phyloP scores from a whole-genome alignment of 306 rosid genomes.

The Prinsepia uniflora region DNA sequence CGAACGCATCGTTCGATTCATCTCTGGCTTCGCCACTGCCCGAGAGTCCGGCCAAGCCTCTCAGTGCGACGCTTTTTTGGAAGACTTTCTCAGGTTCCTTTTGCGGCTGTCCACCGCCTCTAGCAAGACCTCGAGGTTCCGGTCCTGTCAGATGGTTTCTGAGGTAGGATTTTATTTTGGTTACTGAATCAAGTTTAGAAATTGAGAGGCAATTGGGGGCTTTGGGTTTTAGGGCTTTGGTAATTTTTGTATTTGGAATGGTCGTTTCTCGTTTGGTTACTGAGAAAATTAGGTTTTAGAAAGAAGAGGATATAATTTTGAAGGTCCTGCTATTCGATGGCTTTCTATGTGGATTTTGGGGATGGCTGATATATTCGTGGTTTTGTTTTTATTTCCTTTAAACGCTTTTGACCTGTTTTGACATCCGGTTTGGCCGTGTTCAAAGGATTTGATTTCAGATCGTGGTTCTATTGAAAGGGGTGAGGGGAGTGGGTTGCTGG shows the following conservation, averaged over 20 bases:
- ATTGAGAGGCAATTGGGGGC: conserved; percentile 5
- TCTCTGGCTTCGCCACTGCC: conserved; percentile 54
- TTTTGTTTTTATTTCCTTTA: neutral
- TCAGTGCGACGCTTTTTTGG: conserved; percentile 51
- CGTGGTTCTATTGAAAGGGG: neutral
- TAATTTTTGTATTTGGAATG: neutral
- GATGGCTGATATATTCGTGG: neutral
- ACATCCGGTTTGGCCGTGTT: too few species aligned
- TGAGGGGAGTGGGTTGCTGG: neutral
- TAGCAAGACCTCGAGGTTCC: conserved; percentile 62
- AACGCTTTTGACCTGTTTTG: neutral
- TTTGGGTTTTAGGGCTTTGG: neutral
- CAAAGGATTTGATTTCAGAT: neutral
- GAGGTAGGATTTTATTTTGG: conserved; percentile 44
- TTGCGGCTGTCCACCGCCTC: conserved; percentile 44
- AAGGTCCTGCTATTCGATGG: neutral
- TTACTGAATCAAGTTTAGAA: neutral
- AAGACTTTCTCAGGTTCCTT: conserved; percentile 65
- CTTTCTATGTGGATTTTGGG: neutral
- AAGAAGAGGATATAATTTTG: neutral
- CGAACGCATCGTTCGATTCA: conserved; percentile 68
- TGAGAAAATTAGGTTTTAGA: neutral
- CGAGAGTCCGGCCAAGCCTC: conserved; percentile 31
- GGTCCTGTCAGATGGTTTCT: conserved; percentile 86
- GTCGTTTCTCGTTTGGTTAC: neutral